phyloP scores from a whole-genome alignment of 257 asterid species.

The Scutellaria barbata region DNA sequence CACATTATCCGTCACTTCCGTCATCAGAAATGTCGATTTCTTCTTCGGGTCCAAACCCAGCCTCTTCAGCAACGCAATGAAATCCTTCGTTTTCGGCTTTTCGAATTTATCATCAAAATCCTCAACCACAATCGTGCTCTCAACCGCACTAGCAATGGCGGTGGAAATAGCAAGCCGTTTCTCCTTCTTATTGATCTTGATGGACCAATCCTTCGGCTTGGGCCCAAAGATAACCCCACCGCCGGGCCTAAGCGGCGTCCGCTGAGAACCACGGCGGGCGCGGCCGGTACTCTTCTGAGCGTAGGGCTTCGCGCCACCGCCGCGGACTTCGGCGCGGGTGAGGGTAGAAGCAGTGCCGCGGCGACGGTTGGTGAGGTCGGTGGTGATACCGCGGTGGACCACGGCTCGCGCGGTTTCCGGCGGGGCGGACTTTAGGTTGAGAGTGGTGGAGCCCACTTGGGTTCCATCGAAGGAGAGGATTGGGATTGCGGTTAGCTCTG shows the following conservation, averaged over 20 bases:
- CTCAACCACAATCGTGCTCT: constrained; percentile 77
- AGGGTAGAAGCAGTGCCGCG: constrained; percentile 97
- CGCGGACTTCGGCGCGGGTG: constrained; percentile 91
- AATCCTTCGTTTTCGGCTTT: constrained; percentile 85
- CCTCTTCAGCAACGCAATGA: constrained; percentile 74
- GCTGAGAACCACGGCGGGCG: constrained; percentile 88
- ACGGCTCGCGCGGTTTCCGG: constrained; percentile 92
- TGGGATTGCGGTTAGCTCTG: constrained; percentile 74
- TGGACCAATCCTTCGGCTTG: constrained; percentile 92
- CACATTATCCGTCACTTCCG: constrained; percentile 77
- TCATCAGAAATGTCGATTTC: constrained; percentile 78
- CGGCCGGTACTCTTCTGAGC: constrained; percentile 89
- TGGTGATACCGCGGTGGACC: constrained; percentile 90
- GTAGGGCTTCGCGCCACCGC: constrained; percentile 89
- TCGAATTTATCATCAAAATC: constrained; percentile 80
- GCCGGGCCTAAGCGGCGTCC: constrained; percentile 95
- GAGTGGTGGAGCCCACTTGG: constrained; percentile 75
- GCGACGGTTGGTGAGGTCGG: constrained; percentile 92
- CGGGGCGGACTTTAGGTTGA: constrained; percentile 77
- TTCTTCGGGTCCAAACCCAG: constrained; percentile 89
- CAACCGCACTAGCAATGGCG: constrained; percentile 77
- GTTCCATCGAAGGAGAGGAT: constrained; percentile 82
- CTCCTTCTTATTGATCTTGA: constrained; percentile 86
- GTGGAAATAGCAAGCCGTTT: constrained; percentile 86
- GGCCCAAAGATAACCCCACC: constrained; percentile 97